phyloP scores from a whole-genome alignment of 805 yeast species.

The Jamesozyma lodderae region DNA sequence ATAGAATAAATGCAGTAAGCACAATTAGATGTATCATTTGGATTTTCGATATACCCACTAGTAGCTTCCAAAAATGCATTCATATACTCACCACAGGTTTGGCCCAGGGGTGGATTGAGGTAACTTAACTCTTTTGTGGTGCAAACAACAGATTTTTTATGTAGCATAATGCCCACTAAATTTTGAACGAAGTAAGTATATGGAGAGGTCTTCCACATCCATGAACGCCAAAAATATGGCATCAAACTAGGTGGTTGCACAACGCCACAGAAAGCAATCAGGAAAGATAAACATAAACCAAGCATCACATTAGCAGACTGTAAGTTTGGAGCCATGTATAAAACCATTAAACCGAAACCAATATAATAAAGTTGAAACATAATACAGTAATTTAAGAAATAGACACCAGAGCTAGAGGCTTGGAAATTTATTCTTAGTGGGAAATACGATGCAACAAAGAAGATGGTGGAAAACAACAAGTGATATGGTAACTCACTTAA shows the following conservation, averaged over 20 bases:
- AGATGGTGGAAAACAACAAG: constrained; percentile 24
- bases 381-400: constrained; percentile 34
- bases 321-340: constrained; percentile 17
- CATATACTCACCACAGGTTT: constrained; percentile 22
- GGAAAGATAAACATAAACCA: constrained; percentile 21
- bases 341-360: constrained; percentile 32
- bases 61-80: constrained; percentile 9
- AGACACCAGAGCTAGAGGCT: constrained; percentile 38
- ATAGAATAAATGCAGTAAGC: constrained; percentile 42
- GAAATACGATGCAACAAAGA: constrained; percentile 34
- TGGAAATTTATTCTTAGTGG: constrained; percentile 29
- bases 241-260: constrained; percentile 31
- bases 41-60: constrained; percentile 22
- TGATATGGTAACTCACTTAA: constrained; percentile 32
- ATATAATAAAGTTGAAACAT: constrained; percentile 40
- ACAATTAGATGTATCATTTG: constrained; percentile 42
- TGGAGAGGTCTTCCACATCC: constrained; percentile 36
- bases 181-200: constrained; percentile 38
- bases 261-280: constrained; percentile 33
- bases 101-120: constrained; percentile 16
- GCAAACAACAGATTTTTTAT: constrained; percentile 38
- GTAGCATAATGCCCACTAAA: constrained; percentile 41
- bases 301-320: constrained; percentile 25
- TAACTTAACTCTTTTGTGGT: constrained; percentile 19
- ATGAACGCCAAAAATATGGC: constrained; percentile 38